Conservation (phyloP, 2,329 filamentous ascomycete species). For the Penicillium sp. region DNA sequence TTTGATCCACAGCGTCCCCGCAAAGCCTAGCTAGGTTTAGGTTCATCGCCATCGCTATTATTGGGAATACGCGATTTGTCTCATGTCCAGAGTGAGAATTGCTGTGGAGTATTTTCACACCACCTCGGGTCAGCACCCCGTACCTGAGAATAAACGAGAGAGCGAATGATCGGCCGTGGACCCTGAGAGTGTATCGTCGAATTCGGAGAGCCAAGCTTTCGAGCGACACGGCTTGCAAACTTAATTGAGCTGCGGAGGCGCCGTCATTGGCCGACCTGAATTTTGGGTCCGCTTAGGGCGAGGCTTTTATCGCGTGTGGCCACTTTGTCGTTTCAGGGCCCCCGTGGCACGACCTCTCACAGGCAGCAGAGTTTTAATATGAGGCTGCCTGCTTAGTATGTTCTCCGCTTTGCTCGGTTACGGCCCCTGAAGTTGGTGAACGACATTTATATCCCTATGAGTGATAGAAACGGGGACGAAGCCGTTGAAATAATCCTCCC, state of each 20-base stretch:
- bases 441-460: too few relatives aligned
- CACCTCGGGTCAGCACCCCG: too few relatives aligned
- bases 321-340: constrained; percentile 3
- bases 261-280: not conserved
- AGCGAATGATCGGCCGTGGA: not conserved
- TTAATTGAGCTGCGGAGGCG: not conserved
- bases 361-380: constrained; percentile 7
- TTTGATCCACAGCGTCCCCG: not conserved
- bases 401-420: too few relatives aligned
- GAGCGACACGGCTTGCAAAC: constrained; percentile 2
- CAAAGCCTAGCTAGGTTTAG: not conserved
- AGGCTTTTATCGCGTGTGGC: not conserved
- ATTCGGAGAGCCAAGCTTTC: constrained; percentile 9
- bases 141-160: not conserved
- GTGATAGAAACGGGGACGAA: not conserved
- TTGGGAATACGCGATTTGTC: not conserved
- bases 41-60: not conserved
- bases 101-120: too few relatives aligned
- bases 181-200: too few relatives aligned
- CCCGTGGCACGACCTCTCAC: not conserved
- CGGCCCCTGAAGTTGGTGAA: too few relatives aligned
- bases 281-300: not conserved
- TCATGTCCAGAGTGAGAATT: too few relatives aligned
- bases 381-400: too few relatives aligned
- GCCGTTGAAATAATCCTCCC: not conserved